Percentiles rank a stretch among this genome's conserved stretches.
Conservation (phyloP, 345 rosid species). For the Aquilaria sinensis region DNA sequence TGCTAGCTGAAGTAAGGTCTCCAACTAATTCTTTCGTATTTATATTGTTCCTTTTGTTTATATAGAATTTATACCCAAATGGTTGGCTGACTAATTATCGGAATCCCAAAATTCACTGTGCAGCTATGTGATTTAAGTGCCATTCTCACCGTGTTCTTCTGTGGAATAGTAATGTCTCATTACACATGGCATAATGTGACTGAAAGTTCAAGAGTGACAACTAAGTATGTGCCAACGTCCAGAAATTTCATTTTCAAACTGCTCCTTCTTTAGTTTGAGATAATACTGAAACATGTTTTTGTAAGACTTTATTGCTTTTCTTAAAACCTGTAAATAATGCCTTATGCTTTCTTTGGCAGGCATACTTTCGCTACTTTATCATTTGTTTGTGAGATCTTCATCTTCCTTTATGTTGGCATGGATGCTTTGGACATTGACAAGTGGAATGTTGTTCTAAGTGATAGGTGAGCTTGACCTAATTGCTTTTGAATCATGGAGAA, state of each 20-base stretch:
- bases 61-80: not conserved
- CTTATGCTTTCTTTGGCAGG: constrained; percentile 31
- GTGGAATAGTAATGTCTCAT: constrained; percentile 97
- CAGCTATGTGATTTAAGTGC: constrained; percentile 83
- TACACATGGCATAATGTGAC: constrained; percentile 98
- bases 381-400: constrained; percentile 87
- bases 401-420: constrained; percentile 98
- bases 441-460: constrained; percentile 60
- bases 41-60: constrained; percentile 8
- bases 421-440: constrained; percentile 94
- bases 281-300: not conserved
- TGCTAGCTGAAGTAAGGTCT: constrained; percentile 77
- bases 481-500: not conserved
- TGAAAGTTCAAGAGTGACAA: constrained; percentile 85
- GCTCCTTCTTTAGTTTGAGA: not conserved
- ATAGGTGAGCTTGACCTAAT: constrained; percentile 46
- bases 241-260: constrained; percentile 2
- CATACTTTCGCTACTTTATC: constrained; percentile 91
- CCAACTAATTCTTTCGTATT: constrained; percentile 7
- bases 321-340: constrained; percentile 8
- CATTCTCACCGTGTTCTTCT: constrained; percentile 92
- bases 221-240: constrained; percentile 45
- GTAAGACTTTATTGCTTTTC: not conserved
- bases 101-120: constrained; percentile 17
- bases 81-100: constrained; percentile 7